These are phyloP conservation scores for Kodamaea kaohsiungensis DNA, from an alignment of 805 yeast species.

Conservation along the genomic window DNA sequence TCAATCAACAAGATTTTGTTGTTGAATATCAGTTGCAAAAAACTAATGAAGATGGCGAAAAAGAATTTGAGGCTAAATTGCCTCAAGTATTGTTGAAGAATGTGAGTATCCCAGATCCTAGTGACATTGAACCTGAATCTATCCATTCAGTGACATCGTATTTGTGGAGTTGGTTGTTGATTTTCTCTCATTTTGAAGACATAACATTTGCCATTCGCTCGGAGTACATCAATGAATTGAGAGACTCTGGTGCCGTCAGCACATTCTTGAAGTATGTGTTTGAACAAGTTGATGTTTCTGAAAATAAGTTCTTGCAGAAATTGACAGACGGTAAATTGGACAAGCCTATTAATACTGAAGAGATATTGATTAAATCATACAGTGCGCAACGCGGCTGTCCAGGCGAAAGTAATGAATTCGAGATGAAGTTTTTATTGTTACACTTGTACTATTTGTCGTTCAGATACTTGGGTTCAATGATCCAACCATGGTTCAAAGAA, in stretches of 20 bases:
- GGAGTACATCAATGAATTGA: conserved; percentile 59
- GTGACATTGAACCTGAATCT: conserved; percentile 21
- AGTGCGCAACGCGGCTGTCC: conserved; percentile 19
- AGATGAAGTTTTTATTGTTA: conserved; percentile 41
- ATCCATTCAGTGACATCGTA: conserved; percentile 35
- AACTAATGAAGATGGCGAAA: conserved; percentile 27
- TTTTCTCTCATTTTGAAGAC: conserved; percentile 61
- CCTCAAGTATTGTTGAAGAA: conserved; percentile 28
- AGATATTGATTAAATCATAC: conserved; percentile 23
- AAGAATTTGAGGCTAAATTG: conserved; percentile 34
- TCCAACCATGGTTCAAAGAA: conserved; percentile 69
- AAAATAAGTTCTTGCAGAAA: conserved; percentile 21
- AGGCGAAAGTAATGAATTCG: conserved; percentile 27
- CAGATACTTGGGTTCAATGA: conserved; percentile 53
- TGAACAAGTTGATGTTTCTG: conserved; percentile 48
- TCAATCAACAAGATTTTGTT: conserved; percentile 57
- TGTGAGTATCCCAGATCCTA: conserved; percentile 1
- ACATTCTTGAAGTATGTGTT: conserved; percentile 55
- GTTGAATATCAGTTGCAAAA: conserved; percentile 60
- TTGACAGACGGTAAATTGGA: conserved; percentile 15
- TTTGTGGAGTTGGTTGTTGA: conserved; percentile 68
- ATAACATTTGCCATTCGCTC: conserved; percentile 65
- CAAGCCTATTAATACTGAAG: conserved; percentile 12
- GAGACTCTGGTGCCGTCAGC: conserved; percentile 43
- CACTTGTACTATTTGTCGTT: conserved; percentile 55